Conservation (phyloP, 2,329 filamentous ascomycete genomes). For the Dactylellina sp. region DNA sequence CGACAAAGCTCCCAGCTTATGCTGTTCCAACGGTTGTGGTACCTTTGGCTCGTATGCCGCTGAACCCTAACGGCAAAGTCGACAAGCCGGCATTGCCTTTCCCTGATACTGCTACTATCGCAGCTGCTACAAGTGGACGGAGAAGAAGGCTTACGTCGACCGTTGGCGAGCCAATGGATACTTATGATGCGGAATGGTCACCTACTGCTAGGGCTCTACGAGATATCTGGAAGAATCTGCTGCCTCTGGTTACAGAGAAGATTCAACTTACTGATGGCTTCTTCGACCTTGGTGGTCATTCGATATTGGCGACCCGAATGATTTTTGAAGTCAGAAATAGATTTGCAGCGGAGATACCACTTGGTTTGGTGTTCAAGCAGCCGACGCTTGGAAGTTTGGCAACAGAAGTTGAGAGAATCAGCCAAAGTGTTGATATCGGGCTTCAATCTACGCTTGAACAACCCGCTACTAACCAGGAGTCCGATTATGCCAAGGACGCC, state of each 20-base stretch:
- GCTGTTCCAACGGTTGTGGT: slow-evolving; percentile 81
- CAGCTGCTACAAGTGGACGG: slow-evolving; percentile 69
- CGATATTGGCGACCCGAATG: slow-evolving; percentile 83
- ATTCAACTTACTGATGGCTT: slow-evolving; percentile 70
- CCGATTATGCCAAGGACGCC: slow-evolving; percentile 69
- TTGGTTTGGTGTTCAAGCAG: slow-evolving; percentile 77
- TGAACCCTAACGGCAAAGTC: slow-evolving; percentile 89
- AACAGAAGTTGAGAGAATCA: slow-evolving; percentile 68
- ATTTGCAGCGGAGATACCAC: slow-evolving; percentile 74
- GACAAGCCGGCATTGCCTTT: slow-evolving; percentile 84
- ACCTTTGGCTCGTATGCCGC: slow-evolving; percentile 76
- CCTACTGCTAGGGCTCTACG: slow-evolving; percentile 57
- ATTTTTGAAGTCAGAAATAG: slow-evolving; percentile 76
- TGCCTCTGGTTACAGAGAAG: slow-evolving; percentile 56
- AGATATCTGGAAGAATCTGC: slow-evolving; percentile 59
- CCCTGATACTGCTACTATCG: slow-evolving; percentile 77
- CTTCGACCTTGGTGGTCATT: slow-evolving; percentile 84
- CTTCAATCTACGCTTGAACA: slow-evolving; percentile 63
- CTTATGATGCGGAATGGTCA: slow-evolving; percentile 46
- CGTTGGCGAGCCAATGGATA: slow-evolving; percentile 38
- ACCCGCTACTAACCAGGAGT: slow-evolving; percentile 61
- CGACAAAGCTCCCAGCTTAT: slow-evolving; percentile 77
- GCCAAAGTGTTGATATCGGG: slow-evolving; percentile 63
- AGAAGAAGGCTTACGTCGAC: slow-evolving; percentile 66
- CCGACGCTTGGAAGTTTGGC: slow-evolving; percentile 70